These are phyloP conservation scores for Closterium sp. DNA, from an alignment of 139 green algal genomes.

Conservation along the genomic window DNA sequence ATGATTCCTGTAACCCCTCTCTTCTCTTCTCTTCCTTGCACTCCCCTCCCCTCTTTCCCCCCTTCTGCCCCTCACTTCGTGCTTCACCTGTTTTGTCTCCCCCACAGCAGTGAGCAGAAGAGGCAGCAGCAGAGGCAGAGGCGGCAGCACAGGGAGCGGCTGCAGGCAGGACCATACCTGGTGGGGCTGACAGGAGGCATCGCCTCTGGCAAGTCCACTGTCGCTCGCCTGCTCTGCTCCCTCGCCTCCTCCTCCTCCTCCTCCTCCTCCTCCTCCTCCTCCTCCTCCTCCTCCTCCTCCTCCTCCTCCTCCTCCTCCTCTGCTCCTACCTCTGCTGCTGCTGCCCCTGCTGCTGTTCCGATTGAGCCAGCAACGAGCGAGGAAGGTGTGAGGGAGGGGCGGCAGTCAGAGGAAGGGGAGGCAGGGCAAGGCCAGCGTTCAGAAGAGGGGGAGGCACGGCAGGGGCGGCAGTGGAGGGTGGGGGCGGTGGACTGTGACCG, in stretches of 20 bases:
- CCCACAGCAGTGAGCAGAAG: too few species aligned
- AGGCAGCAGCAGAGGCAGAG: neutral
- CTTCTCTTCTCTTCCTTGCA: too few species aligned
- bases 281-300: neutral
- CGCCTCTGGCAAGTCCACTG: conserved; percentile 26
- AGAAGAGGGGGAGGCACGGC: too few species aligned
- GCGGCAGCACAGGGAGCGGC: conserved; percentile 10
- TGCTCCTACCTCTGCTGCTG: neutral
- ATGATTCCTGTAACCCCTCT: too few species aligned
- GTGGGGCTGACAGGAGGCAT: conserved; percentile 39
- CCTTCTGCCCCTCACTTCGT: too few species aligned
- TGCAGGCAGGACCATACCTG: conserved; percentile 21
- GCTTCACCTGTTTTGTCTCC: too few species aligned
- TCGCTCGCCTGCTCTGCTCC: neutral
- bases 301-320: neutral
- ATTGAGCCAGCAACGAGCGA: too few species aligned
- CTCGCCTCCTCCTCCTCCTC: neutral
- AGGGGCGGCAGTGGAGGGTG: neutral
- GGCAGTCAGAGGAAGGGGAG: too few species aligned
- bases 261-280: conserved; percentile 6
- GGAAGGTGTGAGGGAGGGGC: neutral
- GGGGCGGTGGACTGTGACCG: too few species aligned
- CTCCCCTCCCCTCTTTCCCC: too few species aligned
- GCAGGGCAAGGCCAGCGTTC: too few species aligned
- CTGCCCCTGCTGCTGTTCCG: neutral